These are phyloP conservation scores for Zarea fungicola DNA, from an alignment of 2,329 filamentous ascomycete genomes.

Conservation along the genomic window DNA sequence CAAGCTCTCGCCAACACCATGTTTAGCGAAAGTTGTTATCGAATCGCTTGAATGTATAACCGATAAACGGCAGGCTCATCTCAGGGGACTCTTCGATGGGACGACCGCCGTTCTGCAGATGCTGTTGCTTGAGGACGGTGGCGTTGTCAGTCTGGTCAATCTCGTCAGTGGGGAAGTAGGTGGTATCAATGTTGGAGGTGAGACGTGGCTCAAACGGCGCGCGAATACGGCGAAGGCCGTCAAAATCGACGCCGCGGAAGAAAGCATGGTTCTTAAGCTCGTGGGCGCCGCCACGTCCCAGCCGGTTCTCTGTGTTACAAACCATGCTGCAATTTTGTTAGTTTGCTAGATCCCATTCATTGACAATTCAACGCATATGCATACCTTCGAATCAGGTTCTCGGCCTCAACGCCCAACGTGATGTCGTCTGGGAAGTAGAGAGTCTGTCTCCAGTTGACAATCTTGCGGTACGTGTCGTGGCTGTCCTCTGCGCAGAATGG, in stretches of 20 bases:
- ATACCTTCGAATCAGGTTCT: constrained; percentile 87
- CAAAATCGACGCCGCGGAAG: constrained; percentile 95
- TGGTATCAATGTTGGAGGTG: constrained; percentile 89
- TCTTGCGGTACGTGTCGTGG: constrained; percentile 97
- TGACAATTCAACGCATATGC: constrained; percentile 22
- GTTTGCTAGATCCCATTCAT: not conserved
- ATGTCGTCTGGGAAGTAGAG: constrained; percentile 97
- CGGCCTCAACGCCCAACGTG: constrained; percentile 79
- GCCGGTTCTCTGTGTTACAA: constrained; percentile 86
- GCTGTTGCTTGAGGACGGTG: constrained; percentile 78
- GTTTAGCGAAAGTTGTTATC: constrained; percentile 61
- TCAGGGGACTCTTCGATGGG: constrained; percentile 75
- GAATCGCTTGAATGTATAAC: constrained; percentile 85
- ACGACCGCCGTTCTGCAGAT: constrained; percentile 55
- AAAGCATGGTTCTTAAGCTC: constrained; percentile 94
- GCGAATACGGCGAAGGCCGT: constrained; percentile 83
- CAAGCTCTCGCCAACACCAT: constrained; percentile 19
- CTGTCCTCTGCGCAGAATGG: constrained; percentile 98
- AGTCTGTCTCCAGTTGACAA: constrained; percentile 95
- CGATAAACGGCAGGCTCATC: constrained; percentile 78
- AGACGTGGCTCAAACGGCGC: constrained; percentile 95
- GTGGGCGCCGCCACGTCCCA: constrained; percentile 78
- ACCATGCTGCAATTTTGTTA: constrained; percentile 62
- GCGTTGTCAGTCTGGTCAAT: constrained; percentile 95
- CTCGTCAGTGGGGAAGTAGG: constrained; percentile 98